Conservation (phyloP, 2,329 filamentous ascomycete genomes). For the Exophiala mesophila region DNA sequence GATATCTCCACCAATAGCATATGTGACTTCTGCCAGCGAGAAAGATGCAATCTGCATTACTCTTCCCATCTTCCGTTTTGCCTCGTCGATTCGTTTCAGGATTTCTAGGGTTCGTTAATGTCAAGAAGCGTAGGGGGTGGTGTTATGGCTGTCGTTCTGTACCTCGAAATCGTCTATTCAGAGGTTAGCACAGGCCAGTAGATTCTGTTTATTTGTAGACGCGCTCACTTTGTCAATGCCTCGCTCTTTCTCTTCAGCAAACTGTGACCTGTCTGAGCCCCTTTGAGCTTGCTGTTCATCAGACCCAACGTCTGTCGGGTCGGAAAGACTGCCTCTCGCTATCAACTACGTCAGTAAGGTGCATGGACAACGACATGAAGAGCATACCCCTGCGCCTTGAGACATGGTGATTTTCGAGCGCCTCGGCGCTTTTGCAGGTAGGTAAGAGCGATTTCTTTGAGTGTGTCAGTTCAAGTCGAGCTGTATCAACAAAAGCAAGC, state of each 20-base stretch:
- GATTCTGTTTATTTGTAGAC: constrained; percentile 26
- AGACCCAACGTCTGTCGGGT: constrained; percentile 93
- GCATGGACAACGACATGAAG: constrained; percentile 9
- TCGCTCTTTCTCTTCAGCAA: constrained; percentile 97
- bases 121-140: constrained; percentile 9
- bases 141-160: constrained; percentile 27
- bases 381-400: constrained; percentile 16
- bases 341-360: constrained; percentile 45
- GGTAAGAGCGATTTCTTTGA: too few relatives aligned
- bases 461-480: neutral
- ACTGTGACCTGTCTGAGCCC: constrained; percentile 84
- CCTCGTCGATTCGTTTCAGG: constrained; percentile 93
- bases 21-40: constrained; percentile 93
- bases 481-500: neutral
- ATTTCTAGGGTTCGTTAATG: constrained; percentile 61
- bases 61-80: constrained; percentile 97
- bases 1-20: constrained; percentile 92
- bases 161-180: constrained; percentile 78
- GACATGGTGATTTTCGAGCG: constrained; percentile 26
- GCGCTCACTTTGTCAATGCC: constrained; percentile 82
- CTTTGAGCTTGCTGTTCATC: constrained; percentile 98
- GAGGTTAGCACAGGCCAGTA: constrained; percentile 13
- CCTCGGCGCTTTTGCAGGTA: constrained; percentile 33
- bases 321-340: constrained; percentile 88
- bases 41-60: constrained; percentile 99